These are phyloP conservation scores for Eragrostis tef DNA, from an alignment of 202 grass and related monocot genomes.

Conservation along the genomic window DNA sequence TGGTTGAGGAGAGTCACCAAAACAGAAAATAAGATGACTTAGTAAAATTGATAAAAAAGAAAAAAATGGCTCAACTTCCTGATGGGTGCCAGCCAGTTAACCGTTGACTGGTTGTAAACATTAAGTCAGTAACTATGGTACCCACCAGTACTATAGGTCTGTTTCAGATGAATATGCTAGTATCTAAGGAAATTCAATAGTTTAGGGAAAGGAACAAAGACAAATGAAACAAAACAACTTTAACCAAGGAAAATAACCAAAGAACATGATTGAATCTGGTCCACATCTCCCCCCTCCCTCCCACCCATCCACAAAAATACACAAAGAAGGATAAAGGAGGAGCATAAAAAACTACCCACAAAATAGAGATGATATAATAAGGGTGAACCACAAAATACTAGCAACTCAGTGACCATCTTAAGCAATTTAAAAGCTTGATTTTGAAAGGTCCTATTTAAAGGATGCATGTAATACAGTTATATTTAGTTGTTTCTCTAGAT, in stretches of 20 bases:
- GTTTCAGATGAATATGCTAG: background rate
- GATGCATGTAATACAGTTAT: background rate
- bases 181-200: background rate
- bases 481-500: slow-evolving; percentile 34
- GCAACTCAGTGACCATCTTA: background rate
- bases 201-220: background rate
- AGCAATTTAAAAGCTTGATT: slow-evolving; percentile 20
- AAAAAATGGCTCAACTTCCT: background rate
- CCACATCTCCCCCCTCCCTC: background rate
- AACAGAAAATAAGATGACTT: slow-evolving; percentile 30
- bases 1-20: slow-evolving; percentile 44
- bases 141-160: slow-evolving; percentile 1
- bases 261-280: background rate
- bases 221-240: slow-evolving; percentile 1
- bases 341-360: background rate
- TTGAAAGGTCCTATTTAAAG: background rate
- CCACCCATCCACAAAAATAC: background rate
- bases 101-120: background rate
- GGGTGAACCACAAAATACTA: slow-evolving; percentile 12
- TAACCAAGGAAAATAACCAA: slow-evolving; percentile 6
- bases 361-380: slow-evolving; percentile 11
- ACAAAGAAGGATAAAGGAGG: background rate
- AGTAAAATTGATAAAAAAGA: background rate
- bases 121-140: background rate
- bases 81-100: background rate